Evolutionary conservation across 192 early-diverging fungal genomes (phyloP), one percentile per base, ranked within the genome.

Genomic region (Coemansia interrupta): DNA sequence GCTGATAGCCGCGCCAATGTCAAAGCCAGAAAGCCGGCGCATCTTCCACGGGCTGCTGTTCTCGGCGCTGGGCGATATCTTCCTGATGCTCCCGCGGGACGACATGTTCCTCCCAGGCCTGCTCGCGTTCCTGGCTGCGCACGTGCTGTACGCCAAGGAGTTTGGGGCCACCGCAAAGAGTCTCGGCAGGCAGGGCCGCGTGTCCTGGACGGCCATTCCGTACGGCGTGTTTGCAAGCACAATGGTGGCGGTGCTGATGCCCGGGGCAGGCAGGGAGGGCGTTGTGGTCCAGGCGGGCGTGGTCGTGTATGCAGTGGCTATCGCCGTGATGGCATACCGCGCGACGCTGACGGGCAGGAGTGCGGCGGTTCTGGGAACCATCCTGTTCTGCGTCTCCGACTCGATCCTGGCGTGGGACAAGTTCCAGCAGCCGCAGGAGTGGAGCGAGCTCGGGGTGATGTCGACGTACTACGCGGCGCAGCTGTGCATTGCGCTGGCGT

Each of bases 341-440:
- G 69, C 75, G 19, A 42, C 53, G 41, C 40, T 78, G 62, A 69
- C 66, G 7, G 45, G 62, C 1, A 63, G 48, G n/a, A 12, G 23
- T 3, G 14, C 58, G 54, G 60, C 72, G 26, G 39, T 69, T 11
- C 15, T 51, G 2, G 75, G 75, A 8, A 53, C 75, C 0, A 51
- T 78, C 47, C 43, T 78, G 23, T 78, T 78, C 29, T 72, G 69
- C 43, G 36, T 69, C n/a, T 78, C 75, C 19, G 75, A 78, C 53
- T 58, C 69, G 43, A 52, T 78, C 19, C 56, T 78, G 39, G 75
- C 75, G 0, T 78, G 66, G 59, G 59, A 66, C 54, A 72, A 60
- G 66, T 78, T 72, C 48, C 18, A 67, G 0, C 32, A 52, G 17
- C 15, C 56, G 9, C 60, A 60, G 20, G 30, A 0, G 11, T 78